Evolutionary conservation across 495 filamentous ascomycete genomes (phyloP), one percentile per base, ranked within the genome.

Genomic region (Parathielavia appendiculata): DNA sequence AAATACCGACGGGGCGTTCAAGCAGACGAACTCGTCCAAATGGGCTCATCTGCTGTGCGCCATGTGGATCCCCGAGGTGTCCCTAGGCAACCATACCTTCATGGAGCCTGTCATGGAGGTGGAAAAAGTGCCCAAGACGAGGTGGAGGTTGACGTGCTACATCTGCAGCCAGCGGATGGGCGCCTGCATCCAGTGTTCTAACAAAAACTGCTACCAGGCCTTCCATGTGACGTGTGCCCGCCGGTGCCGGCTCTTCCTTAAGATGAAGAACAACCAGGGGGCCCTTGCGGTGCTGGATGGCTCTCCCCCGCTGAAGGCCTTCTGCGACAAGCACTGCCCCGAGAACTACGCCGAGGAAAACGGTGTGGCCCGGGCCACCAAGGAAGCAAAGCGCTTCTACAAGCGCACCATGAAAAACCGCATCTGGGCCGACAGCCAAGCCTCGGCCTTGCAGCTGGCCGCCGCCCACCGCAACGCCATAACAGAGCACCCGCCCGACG

Each of bases 71-170:
- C 92, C 95, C 4, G 93, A 99, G 72, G 89, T 97, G 12, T 88
- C 87, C 9, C 80, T 99, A 22, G 93, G 90, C n/a, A 99, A 99
- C 64, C 86, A 88, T 11, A 93, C 91, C 17, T 91, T 96, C 67
- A 97, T 97, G 90, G 93, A 99, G 69, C 93, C 93, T 1, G 91
- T 99, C 50, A 91, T 92, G 75, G 93, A 97, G 58, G 89, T 99
- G 58, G 93, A 97, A 66, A 95, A 96, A 69, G 92, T 99, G 8
- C 93, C 93, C 5, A 91, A 87, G 68, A 88, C 85, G 49, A 81
- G 93, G 64, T 97, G 92, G 92, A 92, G 90, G 73, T 74, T 99
- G 60, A 83, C 82, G 30, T 99, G 93, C 75, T 99, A 97, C 74
- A 95, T 99, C 48, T 99, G 93, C 74, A 87, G 88, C 56, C 93